Evolutionary conservation across 805 yeast species (phyloP).

Genomic region (Lachancea sp.): DNA sequence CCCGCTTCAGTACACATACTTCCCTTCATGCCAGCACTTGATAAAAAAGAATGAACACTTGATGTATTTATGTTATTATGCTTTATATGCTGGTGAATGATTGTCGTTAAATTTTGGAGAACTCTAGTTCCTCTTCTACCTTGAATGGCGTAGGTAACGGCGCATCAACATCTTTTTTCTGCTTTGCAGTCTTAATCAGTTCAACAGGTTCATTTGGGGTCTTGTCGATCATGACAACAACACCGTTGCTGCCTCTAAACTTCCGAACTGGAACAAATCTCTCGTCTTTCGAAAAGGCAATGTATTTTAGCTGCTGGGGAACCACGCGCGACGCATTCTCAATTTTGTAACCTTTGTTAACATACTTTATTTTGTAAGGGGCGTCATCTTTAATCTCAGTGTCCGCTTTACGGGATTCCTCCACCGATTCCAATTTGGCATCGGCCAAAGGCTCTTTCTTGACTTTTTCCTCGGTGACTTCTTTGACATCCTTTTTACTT

Average conservation of each 20-base stretch:
- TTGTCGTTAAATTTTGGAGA: constrained; percentile 4
- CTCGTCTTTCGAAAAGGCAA: constrained; percentile 67
- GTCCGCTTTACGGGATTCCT: constrained; percentile 21
- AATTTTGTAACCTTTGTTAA: constrained; percentile 61
- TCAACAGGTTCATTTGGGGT: constrained; percentile 55
- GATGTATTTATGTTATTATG: neutral
- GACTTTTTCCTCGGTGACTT: constrained; percentile 35
- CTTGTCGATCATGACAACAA: constrained; percentile 63
- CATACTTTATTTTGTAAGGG: constrained; percentile 43
- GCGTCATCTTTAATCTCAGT: constrained; percentile 23
- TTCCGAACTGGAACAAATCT: constrained; percentile 81
- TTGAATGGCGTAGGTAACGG: constrained; percentile 39
- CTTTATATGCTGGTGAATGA: neutral
- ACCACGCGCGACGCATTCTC: constrained; percentile 80
- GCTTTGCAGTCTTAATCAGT: constrained; percentile 77
- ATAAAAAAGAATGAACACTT: no score
- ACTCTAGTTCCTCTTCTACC: constrained; percentile 29
- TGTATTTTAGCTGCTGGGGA: constrained; percentile 80
- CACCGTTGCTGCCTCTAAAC: constrained; percentile 61
- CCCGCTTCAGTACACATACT: no score
- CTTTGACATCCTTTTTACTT: constrained; percentile 46
- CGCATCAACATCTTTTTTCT: constrained; percentile 64
- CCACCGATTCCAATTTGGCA: constrained; percentile 20
- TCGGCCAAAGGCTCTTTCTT: constrained; percentile 20
- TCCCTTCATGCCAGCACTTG: neutral